Conservation (phyloP, 2,329 filamentous ascomycete species). For the Acephala macrosclerotiorum region DNA sequence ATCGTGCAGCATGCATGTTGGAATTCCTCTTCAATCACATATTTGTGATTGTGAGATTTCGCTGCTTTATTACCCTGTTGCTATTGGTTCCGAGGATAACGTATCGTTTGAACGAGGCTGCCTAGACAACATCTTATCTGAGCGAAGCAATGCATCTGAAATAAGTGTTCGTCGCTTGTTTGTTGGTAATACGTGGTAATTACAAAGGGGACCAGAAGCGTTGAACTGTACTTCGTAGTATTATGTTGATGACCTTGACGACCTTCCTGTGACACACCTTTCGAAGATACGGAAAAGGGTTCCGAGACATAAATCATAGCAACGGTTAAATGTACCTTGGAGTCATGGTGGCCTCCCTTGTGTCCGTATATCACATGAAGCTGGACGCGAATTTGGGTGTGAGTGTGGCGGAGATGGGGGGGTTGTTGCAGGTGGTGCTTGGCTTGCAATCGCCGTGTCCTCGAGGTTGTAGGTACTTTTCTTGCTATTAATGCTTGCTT, state of each 20-base stretch:
- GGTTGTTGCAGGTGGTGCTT: neutral
- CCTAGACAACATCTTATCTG: neutral
- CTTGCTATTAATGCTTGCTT: neutral
- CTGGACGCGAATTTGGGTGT: slow-evolving; percentile 9
- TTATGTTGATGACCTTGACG: neutral
- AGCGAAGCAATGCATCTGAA: neutral
- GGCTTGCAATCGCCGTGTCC: neutral
- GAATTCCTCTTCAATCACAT: slow-evolving; percentile 11
- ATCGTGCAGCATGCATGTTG: slow-evolving; percentile 4
- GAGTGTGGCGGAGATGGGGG: slow-evolving; percentile 11
- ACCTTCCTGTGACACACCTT: neutral
- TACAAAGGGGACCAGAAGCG: too few relatives aligned
- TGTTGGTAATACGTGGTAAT: neutral
- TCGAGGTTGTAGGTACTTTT: neutral
- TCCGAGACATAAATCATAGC: neutral
- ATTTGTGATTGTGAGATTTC: neutral
- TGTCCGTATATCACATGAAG: neutral
- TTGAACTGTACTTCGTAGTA: too few relatives aligned
- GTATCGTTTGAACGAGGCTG: neutral
- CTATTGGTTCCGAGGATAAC: neutral
- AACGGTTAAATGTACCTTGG: neutral
- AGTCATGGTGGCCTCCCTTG: neutral
- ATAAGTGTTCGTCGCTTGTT: neutral
- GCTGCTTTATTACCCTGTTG: slow-evolving; percentile 15
- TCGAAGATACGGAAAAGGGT: neutral